A percentile compares a stretch with the other conserved stretches of the same genome.
These are phyloP conservation scores for Fusarium torulosum DNA, from an alignment of 2,329 filamentous ascomycete genomes.

Conservation along the genomic window DNA sequence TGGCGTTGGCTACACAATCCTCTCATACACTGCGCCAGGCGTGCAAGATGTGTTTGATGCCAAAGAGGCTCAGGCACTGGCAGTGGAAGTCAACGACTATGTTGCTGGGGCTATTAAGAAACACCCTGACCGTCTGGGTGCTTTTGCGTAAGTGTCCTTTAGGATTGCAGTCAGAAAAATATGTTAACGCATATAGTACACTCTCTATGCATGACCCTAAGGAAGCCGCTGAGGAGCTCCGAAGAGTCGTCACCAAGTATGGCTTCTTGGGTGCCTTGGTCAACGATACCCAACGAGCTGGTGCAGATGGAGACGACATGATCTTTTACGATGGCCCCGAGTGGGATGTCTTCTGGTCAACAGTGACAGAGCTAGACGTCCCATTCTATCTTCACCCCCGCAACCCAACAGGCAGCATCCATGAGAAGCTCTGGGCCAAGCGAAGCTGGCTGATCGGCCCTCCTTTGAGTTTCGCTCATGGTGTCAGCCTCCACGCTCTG, in stretches of 20 bases:
- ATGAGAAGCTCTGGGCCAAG: constrained; percentile 70
- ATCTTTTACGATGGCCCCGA: constrained; percentile 73
- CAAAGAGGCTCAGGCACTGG: constrained; percentile 56
- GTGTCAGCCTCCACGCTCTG: constrained; percentile 69
- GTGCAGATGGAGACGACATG: constrained; percentile 69
- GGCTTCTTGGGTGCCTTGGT: constrained; percentile 74
- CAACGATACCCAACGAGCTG: constrained; percentile 71
- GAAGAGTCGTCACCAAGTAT: constrained; percentile 65
- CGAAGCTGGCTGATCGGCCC: constrained; percentile 71
- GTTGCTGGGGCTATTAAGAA: constrained; percentile 54
- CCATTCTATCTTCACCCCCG: constrained; percentile 74
- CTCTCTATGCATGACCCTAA: constrained; percentile 66
- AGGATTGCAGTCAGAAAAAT: rapidly evolving
- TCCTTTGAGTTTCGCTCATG: constrained; percentile 69
- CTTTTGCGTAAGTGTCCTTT: constrained; percentile 56
- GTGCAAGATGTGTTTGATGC: constrained; percentile 61
- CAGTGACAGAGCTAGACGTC: constrained; percentile 69
- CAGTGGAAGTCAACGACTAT: constrained; percentile 59
- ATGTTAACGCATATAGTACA: constrained; percentile 46
- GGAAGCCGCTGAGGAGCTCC: constrained; percentile 63
- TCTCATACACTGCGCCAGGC: constrained; percentile 63
- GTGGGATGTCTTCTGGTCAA: constrained; percentile 73
- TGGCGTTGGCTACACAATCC: constrained; percentile 62
- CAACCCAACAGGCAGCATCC: constrained; percentile 67
- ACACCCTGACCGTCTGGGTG: constrained; percentile 58